Evolutionary conservation across 2,329 filamentous ascomycete species (phyloP), one percentile per base, ranked within the genome.

Genomic region (Dichotomopilus funicola): DNA sequence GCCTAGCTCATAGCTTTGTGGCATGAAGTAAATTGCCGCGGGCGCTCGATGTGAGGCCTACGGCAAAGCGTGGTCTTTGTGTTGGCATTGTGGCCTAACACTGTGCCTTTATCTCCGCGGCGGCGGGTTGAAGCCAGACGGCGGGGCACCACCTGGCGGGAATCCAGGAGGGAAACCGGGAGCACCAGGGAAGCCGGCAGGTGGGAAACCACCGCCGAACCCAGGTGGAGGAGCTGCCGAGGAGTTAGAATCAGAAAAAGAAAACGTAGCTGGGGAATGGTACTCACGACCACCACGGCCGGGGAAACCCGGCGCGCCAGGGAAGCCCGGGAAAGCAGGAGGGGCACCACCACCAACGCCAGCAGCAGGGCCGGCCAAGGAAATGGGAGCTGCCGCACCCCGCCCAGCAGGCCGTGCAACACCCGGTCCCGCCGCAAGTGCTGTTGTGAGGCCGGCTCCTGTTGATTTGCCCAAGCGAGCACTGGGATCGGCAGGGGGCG

Each of bases 401-500:
- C 94, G 83, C 65, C 94, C 94, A 66, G 91, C 91, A 64, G 94
- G 91, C 69, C 91, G 87, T 62, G 90, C 87, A 63, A 97, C 90
- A 66, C 94, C 94, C 61, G 91, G 89, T 49, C 94, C 94, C 63
- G 90, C 83, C 59, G 86, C 80, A 64, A 96, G 78, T 40, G 87
- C 83, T 52, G 87, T 83, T 43, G 87, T 76, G 38, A 82, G 78
- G 56, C 86, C 87, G 58, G 85, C 82, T 36, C 87, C 79, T 35
- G 83, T 83, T 62, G 81, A 83, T 71, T 88, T 87, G 68, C 91
- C 94, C 60, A 99, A 81, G 73, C 94, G 83, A 49, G 92, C 85
- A 65, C 91, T 89, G 53, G 94, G 92, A 67, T 99, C 94, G 66
- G 91, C 89, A 8, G 95, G 92, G 47, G 94, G 94, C 54, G 94